These are phyloP conservation scores for Canariomyces notabilis DNA, from an alignment of 2,329 filamentous ascomycete species.

Conservation along the genomic window DNA sequence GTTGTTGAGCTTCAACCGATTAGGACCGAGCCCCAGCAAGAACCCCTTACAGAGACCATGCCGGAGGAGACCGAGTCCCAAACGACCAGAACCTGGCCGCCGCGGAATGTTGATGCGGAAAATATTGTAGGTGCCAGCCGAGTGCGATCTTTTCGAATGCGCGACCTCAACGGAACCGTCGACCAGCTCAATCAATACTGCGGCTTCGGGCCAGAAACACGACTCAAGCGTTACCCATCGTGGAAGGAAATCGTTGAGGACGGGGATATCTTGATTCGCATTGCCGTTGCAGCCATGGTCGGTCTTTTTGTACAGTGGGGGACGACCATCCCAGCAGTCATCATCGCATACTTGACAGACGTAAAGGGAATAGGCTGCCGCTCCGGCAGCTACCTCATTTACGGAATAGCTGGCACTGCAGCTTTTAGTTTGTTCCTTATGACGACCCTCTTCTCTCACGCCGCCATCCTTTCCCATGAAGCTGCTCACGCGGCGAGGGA, in stretches of 20 bases:
- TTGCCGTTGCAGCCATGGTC: neutral
- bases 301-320: constrained; percentile 10
- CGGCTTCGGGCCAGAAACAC: too few relatives aligned
- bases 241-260: neutral
- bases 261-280: too few relatives aligned
- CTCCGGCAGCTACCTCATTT: constrained; percentile 9
- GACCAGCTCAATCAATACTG: too few relatives aligned
- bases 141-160: neutral
- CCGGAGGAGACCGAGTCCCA: too few relatives aligned
- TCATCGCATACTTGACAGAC: constrained; percentile 11
- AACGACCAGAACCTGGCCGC: too few relatives aligned
- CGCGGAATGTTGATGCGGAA: too few relatives aligned
- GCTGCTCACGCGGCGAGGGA: too few relatives aligned
- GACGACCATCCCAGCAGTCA: constrained; percentile 5
- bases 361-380: constrained; percentile 9
- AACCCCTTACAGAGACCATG: too few relatives aligned
- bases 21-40: too few relatives aligned
- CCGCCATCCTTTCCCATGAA: constrained; percentile 6
- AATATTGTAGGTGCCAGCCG: neutral
- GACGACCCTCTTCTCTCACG: neutral
- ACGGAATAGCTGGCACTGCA: constrained; percentile 1
- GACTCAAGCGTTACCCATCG: too few relatives aligned
- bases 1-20: too few relatives aligned
- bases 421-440: constrained; percentile 2
- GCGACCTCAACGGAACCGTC: too few relatives aligned